Evolutionary conservation across 805 yeast species (phyloP).

Genomic region (Wickerhamiella musiphila): DNA sequence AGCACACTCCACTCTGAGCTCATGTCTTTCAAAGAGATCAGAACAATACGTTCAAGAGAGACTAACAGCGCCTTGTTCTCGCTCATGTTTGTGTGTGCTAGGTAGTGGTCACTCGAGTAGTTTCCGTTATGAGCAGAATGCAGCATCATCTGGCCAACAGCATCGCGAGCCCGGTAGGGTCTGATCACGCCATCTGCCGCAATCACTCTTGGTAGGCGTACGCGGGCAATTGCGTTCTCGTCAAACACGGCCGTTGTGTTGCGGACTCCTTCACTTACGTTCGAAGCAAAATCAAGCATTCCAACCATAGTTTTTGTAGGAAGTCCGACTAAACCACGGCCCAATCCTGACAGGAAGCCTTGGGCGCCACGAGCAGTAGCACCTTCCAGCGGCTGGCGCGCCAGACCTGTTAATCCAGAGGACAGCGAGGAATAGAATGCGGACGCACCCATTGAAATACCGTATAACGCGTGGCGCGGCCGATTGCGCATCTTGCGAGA

Average conservation of each 20-base stretch:
- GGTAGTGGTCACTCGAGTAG: slow-evolving; percentile 50
- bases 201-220: slow-evolving; percentile 67
- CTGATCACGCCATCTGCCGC: slow-evolving; percentile 54
- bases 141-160: slow-evolving; percentile 90
- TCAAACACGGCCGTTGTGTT: slow-evolving; percentile 74
- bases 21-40: slow-evolving; percentile 45
- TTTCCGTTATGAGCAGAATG: slow-evolving; percentile 70
- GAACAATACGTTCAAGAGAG: slow-evolving; percentile 50
- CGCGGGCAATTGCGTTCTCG: slow-evolving; percentile 63
- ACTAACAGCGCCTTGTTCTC: slow-evolving; percentile 62
- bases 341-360: slow-evolving; percentile 87
- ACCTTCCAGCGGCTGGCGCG: slow-evolving; percentile 79
- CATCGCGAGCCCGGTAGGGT: slow-evolving; percentile 61
- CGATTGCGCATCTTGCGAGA: slow-evolving; percentile 56
- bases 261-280: slow-evolving; percentile 83
- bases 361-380: slow-evolving; percentile 75
- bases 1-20: slow-evolving; percentile 54
- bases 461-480: slow-evolving; percentile 72
- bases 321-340: slow-evolving; percentile 84
- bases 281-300: slow-evolving; percentile 76
- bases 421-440: slow-evolving; percentile 75
- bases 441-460: slow-evolving; percentile 70
- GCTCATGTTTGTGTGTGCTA: slow-evolving; percentile 77
- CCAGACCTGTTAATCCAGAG: slow-evolving; percentile 80
- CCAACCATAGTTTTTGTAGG: slow-evolving; percentile 98